These are phyloP conservation scores for Penicillium sp. DNA, from an alignment of 2,329 filamentous ascomycete genomes.

Conservation along the genomic window DNA sequence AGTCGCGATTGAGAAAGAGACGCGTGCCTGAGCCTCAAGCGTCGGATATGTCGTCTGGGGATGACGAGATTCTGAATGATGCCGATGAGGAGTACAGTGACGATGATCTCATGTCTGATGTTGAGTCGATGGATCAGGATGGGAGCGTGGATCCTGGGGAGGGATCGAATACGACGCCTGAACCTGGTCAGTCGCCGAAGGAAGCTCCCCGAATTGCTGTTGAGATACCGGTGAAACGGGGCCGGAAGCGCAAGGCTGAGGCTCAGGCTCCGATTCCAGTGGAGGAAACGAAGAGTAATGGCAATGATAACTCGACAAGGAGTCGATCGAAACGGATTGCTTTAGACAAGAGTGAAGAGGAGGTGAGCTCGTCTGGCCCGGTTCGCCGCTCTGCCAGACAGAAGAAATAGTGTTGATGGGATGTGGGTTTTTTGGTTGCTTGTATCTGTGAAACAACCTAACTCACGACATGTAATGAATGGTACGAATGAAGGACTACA, in stretches of 20 bases:
- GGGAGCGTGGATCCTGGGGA: slow-evolving; percentile 19
- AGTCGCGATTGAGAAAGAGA: slow-evolving; percentile 20
- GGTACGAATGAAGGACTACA: slow-evolving; percentile 11
- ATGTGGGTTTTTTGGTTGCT: not conserved
- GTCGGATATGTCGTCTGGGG: slow-evolving; percentile 1
- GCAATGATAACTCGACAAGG: not conserved
- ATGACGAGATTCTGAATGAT: slow-evolving; percentile 7
- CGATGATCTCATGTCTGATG: slow-evolving; percentile 20
- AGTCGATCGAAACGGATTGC: slow-evolving; percentile 27
- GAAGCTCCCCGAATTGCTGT: not conserved
- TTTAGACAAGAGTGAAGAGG: slow-evolving; percentile 18
- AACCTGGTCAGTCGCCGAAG: slow-evolving; percentile 17
- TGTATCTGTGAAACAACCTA: not conserved
- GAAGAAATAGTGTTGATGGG: slow-evolving; percentile 21
- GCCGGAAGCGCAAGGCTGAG: slow-evolving; percentile 21
- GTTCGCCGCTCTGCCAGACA: slow-evolving; percentile 32
- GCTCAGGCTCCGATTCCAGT: slow-evolving; percentile 12
- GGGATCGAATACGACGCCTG: slow-evolving; percentile 23
- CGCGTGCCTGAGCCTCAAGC: not conserved
- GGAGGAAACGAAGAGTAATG: slow-evolving; percentile 7
- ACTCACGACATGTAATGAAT: slow-evolving; percentile 14
- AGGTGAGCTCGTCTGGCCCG: slow-evolving; percentile 14
- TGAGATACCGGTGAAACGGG: slow-evolving; percentile 11
- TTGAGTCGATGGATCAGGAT: slow-evolving; percentile 11
- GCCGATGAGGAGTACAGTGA: not conserved